A percentile compares a stretch with the other conserved stretches of the same genome.
Conservation (phyloP, 75 land plant genomes). For the Adiantum capillusveneris region DNA sequence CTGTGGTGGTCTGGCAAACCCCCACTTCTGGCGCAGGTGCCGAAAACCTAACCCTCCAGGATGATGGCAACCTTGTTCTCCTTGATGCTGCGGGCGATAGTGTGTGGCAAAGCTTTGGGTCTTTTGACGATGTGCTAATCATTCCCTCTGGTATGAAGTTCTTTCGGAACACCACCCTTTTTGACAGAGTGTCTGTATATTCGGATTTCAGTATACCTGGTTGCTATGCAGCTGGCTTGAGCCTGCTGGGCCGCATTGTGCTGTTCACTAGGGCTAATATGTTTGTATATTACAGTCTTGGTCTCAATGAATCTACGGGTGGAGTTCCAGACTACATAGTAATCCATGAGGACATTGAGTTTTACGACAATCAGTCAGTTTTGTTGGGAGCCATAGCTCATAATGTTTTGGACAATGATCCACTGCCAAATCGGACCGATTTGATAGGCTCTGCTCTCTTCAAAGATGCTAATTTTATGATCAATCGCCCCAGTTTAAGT, state of each 20-base stretch:
- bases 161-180: neutral
- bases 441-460: neutral
- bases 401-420: neutral
- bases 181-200: neutral
- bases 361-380: neutral
- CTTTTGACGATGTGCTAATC: neutral
- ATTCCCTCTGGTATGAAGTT: neutral
- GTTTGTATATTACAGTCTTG: neutral
- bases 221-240: neutral
- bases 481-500: neutral
- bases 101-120: conserved; percentile 19
- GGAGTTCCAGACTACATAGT: neutral
- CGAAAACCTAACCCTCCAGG: conserved; percentile 11
- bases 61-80: conserved; percentile 29
- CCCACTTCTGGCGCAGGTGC: neutral
- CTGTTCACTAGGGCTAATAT: neutral
- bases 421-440: neutral
- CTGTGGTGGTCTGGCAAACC: neutral
- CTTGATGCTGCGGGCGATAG: conserved; percentile 27
- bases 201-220: neutral
- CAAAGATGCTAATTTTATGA: neutral
- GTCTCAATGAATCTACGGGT: neutral
- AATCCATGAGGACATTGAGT: neutral
- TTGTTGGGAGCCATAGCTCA: neutral
- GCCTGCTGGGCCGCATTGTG: neutral